Conservation (phyloP, 2,329 filamentous ascomycete genomes). For the Claviceps purpurea region DNA sequence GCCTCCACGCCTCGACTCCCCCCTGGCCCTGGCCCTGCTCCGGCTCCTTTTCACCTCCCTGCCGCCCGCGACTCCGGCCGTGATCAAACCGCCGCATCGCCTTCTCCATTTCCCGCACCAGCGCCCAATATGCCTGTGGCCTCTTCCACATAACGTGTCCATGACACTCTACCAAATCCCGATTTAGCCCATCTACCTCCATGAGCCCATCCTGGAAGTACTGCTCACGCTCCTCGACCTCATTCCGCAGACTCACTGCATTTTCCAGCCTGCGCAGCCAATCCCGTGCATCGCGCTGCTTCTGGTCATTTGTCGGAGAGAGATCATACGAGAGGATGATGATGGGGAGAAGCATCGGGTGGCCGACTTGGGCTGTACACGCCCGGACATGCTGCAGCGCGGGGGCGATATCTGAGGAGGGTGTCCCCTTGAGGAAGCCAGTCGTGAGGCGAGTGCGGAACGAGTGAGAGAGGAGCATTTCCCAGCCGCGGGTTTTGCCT, state of each 20-base stretch:
- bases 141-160: slow-evolving; percentile 49
- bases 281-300: slow-evolving; percentile 48
- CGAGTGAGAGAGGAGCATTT: slow-evolving; percentile 47
- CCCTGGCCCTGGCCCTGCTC: slow-evolving; percentile 7
- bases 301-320: slow-evolving; percentile 40
- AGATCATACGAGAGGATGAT: slow-evolving; percentile 48
- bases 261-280: slow-evolving; percentile 49
- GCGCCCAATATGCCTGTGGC: slow-evolving; percentile 45
- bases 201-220: slow-evolving; percentile 40
- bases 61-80: too few species aligned
- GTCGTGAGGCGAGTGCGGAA: slow-evolving; percentile 42
- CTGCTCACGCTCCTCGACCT: slow-evolving; percentile 41
- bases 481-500: slow-evolving; percentile 50
- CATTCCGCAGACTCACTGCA: slow-evolving; percentile 45
- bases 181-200: slow-evolving; percentile 46
- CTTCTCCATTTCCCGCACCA: slow-evolving; percentile 33
- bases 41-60: too few species aligned
- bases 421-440: slow-evolving; percentile 48
- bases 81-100: slow-evolving; percentile 32
- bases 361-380: slow-evolving; percentile 36
- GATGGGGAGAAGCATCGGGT: slow-evolving; percentile 45
- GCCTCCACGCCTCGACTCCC: slow-evolving; percentile 3
- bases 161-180: slow-evolving; percentile 51
- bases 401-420: slow-evolving; percentile 38
- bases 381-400: slow-evolving; percentile 36